Conservation (phyloP, 306 rosid species). For the Prunus mira region DNA sequence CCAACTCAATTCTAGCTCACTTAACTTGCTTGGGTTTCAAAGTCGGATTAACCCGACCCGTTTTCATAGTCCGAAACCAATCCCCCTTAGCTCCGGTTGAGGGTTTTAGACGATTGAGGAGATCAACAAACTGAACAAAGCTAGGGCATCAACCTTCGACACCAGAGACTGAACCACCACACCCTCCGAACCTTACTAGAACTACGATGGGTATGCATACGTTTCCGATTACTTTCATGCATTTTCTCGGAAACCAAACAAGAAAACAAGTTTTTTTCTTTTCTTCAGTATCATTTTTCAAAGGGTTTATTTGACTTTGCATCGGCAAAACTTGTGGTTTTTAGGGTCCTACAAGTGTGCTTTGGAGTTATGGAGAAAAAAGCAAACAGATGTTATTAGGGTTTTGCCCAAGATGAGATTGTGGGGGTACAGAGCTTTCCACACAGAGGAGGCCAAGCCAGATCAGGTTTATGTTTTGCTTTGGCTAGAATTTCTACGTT, state of each 20-base stretch:
- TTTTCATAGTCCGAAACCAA: not conserved
- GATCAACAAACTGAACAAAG: not conserved
- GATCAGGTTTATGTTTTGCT: constrained; percentile 13
- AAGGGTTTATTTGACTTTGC: constrained; percentile 10
- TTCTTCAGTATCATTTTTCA: not conserved
- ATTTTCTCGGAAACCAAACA: not conserved
- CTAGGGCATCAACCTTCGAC: not conserved
- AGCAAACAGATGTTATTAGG: constrained; percentile 18
- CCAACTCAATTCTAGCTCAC: not conserved
- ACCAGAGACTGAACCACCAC: not conserved
- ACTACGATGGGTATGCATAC: not conserved
- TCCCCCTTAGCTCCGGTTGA: not conserved
- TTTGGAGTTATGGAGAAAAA: constrained; percentile 33
- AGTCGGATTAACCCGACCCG: not conserved
- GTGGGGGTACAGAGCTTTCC: constrained; percentile 15
- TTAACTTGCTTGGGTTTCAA: not conserved
- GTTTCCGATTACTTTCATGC: not conserved
- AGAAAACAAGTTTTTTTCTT: not conserved
- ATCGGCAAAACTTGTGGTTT: not conserved
- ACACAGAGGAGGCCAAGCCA: constrained; percentile 4
- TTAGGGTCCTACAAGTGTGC: constrained; percentile 34
- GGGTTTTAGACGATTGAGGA: not conserved
- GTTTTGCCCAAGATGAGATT: constrained; percentile 24
- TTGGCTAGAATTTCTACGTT: not conserved
- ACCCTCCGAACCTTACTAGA: not conserved